Percentiles rank a stretch among this genome's conserved stretches.
Evolutionary conservation across 306 rosid species (phyloP).

Genomic region (Luffa aegyptiaca): DNA sequence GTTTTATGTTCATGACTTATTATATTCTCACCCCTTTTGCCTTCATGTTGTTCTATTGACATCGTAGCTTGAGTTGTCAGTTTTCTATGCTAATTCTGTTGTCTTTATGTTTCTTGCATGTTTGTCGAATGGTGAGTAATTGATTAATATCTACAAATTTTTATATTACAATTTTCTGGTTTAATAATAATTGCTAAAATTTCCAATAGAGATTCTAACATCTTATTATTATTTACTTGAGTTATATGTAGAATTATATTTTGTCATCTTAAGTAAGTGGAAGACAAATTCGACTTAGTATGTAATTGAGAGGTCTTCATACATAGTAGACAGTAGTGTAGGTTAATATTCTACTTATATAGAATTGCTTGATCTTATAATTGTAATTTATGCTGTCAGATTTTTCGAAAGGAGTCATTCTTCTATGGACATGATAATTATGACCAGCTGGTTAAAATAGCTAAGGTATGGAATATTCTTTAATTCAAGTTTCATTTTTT

Average conservation of each 20-base stretch:
- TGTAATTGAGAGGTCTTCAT: background rate
- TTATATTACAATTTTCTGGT: background rate
- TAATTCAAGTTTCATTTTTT: constrained; percentile 8
- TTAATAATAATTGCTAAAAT: background rate
- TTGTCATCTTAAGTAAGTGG: background rate
- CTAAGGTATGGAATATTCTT: constrained; percentile 20
- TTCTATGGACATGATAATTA: constrained; percentile 94
- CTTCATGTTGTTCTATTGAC: too few species aligned
- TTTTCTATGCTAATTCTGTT: background rate
- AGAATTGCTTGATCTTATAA: constrained; percentile 21
- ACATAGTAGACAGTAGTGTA: background rate
- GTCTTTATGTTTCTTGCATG: constrained; percentile 46
- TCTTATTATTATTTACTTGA: background rate
- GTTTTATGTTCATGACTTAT: background rate
- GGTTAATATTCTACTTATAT: background rate
- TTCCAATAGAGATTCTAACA: background rate
- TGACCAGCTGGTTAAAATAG: constrained; percentile 36
- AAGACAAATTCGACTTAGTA: background rate
- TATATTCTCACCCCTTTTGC: too few species aligned
- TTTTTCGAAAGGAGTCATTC: constrained; percentile 84
- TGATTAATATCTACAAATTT: background rate
- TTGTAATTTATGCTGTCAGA: constrained; percentile 29
- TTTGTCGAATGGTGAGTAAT: constrained; percentile 95
- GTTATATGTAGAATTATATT: background rate
- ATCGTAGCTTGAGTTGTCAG: too few species aligned